Conservation (phyloP, 2,329 filamentous ascomycete species). For the Aureobasidium musti region DNA sequence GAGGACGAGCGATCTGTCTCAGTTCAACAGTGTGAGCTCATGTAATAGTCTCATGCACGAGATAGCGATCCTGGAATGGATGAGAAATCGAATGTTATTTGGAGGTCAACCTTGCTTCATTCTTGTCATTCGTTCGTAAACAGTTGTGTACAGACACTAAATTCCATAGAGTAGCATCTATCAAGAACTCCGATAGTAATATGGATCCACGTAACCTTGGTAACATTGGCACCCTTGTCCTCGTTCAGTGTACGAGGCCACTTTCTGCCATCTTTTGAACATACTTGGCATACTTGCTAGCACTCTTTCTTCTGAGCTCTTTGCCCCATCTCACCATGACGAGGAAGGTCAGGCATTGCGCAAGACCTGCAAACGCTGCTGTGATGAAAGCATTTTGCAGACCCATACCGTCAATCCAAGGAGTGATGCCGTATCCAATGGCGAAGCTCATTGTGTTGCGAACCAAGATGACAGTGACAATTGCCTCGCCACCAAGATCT, state of each 20-base stretch:
- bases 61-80: too few species aligned
- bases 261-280: conserved; percentile 40
- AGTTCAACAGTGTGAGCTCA: too few species aligned
- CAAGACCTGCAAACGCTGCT: conserved; percentile 48
- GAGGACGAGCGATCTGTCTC: too few species aligned
- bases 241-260: conserved; percentile 35
- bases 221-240: too few species aligned
- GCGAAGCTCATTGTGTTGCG: conserved; percentile 56
- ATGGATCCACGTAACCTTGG: neutral
- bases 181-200: too few species aligned
- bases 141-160: too few species aligned
- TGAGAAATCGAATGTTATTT: too few species aligned
- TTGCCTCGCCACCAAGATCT: conserved; percentile 52
- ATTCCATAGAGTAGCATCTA: too few species aligned
- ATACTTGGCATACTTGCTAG: conserved; percentile 44
- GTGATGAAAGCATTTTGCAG: conserved; percentile 49
- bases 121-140: too few species aligned
- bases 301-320: conserved; percentile 45
- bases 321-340: conserved; percentile 55
- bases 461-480: conserved; percentile 54
- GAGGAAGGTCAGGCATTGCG: conserved; percentile 45
- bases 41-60: too few species aligned
- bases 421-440: conserved; percentile 54
- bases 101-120: too few species aligned
- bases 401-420: conserved; percentile 49